Base-by-base conservation (phyloP, 768 basidiomycete species). In the Hericium alpestre region DNA sequence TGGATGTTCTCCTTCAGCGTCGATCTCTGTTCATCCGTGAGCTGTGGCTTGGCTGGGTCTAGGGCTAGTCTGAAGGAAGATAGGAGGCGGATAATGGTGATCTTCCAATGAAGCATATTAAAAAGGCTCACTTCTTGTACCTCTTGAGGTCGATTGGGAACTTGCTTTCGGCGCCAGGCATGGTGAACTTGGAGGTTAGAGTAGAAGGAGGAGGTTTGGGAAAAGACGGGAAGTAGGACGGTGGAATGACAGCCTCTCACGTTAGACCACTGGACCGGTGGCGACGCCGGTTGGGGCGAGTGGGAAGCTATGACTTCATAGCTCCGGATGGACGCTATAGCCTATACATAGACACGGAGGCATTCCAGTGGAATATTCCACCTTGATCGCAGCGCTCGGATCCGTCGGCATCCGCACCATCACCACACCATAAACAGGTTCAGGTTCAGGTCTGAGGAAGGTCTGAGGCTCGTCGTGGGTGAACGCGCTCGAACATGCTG, bases 1-100 rank as follows among this genome's bases (percentile, higher is more conserved):
- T 86, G 81, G 64, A 92, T 87, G 70, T 93, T 93, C 55, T 75
- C 70, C 61, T 75, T 68, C 62, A 93, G 73, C 16, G 70, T 72
- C 3, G 74, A 63, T 64, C 76, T 83, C 66, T 93, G 78, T 56
- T 86, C 82, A n/a, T 67, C 65, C 0, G 83, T 77, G 49, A 93
- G 76, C 64, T 76, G 73, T 13, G 82, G 74, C 54, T 84, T 81
- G 40, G 75, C 71, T 5, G 88, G 84, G 72, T 93, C 89, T 56
- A 93, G 82, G 49, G 75, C 73, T 59, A 93, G 71, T 71, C 87
- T 90, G 53, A 16, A 46, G 25, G 6, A n/a, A 13, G 16, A 39
- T 37, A 15, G 25, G 12, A 18, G 38, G 52, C 39, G 27, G 18
- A 23, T 12, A 27, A 32, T n/a, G 52, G 38, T 9, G 16, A 13